Conservation (phyloP, 2,329 filamentous ascomycete species). For the Colletotrichum godetiae region DNA sequence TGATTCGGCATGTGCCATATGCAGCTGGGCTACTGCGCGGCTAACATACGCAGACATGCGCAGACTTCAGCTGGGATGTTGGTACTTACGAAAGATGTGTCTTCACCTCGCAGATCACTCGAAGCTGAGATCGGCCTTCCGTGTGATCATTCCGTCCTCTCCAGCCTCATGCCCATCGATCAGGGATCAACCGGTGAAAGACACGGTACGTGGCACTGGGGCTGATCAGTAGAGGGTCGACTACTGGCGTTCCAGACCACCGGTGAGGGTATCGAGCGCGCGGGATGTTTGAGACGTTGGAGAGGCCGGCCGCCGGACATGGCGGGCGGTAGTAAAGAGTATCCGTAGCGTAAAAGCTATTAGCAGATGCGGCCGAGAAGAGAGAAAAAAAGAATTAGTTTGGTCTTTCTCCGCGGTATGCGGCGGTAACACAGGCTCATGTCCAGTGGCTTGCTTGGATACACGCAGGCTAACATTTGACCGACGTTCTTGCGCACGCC, state of each 20-base stretch:
- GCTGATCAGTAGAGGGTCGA: slow-evolving; percentile 10
- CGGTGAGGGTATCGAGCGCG: not conserved
- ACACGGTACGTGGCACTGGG: slow-evolving; percentile 4
- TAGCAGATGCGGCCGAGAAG: slow-evolving; percentile 7
- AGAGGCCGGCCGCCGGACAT: not conserved
- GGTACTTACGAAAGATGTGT: not conserved
- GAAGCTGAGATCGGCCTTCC: not conserved
- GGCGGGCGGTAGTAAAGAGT: not conserved
- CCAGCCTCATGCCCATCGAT: not conserved
- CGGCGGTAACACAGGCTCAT: not conserved
- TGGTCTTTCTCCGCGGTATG: slow-evolving; percentile 22
- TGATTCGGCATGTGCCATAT: slow-evolving; percentile 19
- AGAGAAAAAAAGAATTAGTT: not conserved
- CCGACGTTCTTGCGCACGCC: not conserved
- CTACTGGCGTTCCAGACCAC: slow-evolving; percentile 19
- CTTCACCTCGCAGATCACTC: not conserved
- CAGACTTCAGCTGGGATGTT: not conserved
- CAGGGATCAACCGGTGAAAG: not conserved
- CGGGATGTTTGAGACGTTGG: slow-evolving; percentile 16
- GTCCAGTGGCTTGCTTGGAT: not conserved
- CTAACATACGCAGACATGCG: not conserved
- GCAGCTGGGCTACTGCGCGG: not conserved
- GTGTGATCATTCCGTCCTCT: not conserved
- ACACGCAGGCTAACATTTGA: not conserved
- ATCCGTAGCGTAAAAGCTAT: not conserved